Evolutionary conservation across 1,284 basidiomycete genomes (phyloP), one percentile per base, ranked within the genome.

Genomic region (Sanghuangporus baumii): DNA sequence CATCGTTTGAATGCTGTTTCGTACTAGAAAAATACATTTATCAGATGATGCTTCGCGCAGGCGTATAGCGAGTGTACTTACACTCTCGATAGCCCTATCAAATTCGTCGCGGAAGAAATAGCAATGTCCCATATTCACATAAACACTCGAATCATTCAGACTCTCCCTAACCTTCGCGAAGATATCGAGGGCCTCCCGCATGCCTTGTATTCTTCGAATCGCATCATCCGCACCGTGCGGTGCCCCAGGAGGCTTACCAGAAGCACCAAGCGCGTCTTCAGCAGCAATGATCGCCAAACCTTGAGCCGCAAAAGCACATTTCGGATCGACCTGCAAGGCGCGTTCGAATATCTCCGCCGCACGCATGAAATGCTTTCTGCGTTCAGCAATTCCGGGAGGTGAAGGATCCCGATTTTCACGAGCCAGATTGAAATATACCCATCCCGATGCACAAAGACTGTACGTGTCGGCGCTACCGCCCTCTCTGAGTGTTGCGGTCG

Each of bases 81-180:
- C 94, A 70, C 90, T 91, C 74, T 98, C 94, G 66, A 97, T 94
- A 0, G 96, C 94, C 61, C 91, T 82, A 68, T 98, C 94, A 72
- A 89, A 96, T 72, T 98, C 95, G 63, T 96, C 95, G 57, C 92
- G 81, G 34, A 86, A 81, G 71, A 93, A 96, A 73, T 95, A 91
- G 69, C 94, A 96, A 71, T 97, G 96, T 0, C 95, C 96, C 79
- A 97, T 95, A 72, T 98, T 98, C 69, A 93, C 80, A 70, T 95
- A 94, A 7, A 96, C 94, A 67, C 90, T 90, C 1, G 91, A 91
- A 65, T 94, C 91, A 63, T 86, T 84, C 58, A 94, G 74, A 3
- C 87, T 89, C 75, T 97, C 95, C 64, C 92, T 82, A 60, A 97
- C 89, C 73, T 95, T 94, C 6, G 87, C 88, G 68, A 98, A 92